Evolutionary conservation across 2,329 filamentous ascomycete species (phyloP), one percentile per base, ranked within the genome.

Genomic region (Ophiocordyceps camponoti-floridani): DNA sequence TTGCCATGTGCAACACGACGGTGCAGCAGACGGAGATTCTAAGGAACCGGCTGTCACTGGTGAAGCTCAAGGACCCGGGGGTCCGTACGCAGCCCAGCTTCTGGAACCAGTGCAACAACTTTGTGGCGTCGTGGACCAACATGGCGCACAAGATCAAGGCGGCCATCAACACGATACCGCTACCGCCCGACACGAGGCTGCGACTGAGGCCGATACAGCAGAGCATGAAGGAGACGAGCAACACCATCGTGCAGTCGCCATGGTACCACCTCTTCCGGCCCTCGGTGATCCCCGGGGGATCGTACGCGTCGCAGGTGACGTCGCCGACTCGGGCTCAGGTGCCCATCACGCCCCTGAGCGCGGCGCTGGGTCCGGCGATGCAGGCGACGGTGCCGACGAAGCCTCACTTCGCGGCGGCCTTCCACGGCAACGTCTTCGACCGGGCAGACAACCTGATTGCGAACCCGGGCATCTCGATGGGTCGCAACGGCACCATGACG

Each of bases 291-390:
- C 46, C 47, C 14, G 46, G 47, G 35, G 52, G 53, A 9, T 47
- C 51, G 13, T 55, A 49, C 44, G 50, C 52, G 12, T 51, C 52
- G 19, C 51, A 56, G 16, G 50, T 51, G 38, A 52, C 54, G 46
- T 60, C 58, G 18, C 56, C 51, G 50, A 46, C 56, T 48, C 13
- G 43, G 46, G 27, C 44, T 19, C 54, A 58, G 45, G 56, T 66
- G 35, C 87, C 88, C 9, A 86, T 91, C 54, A 95, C 88, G 1
- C 88, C 89, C 8, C 73, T 94, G 49, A 91, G 84, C 53, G 88
- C 87, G 14, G 88, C 88, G 1, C 69, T 95, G 5, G 89, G 88
- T 0, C 86, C 88, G 6, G 88, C 88, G 18, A 84, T 87, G 45
- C 87, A 94, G 61, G 87, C 88, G 1, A 95, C 86, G 0, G 80